Conservation (phyloP, 2,329 filamentous ascomycete genomes). For the Penicillium sp. region DNA sequence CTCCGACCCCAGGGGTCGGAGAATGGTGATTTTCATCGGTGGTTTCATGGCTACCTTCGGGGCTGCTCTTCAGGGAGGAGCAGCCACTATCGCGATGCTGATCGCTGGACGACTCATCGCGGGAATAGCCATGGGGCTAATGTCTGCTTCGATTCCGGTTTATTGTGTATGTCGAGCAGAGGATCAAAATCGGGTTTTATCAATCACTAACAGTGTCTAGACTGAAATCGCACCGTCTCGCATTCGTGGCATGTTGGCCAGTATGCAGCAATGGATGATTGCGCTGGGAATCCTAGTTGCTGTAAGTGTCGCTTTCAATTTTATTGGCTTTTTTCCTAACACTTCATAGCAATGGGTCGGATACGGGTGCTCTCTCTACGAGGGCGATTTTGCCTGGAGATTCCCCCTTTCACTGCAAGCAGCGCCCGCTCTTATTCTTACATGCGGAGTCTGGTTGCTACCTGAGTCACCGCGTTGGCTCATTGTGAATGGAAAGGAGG, state of each 20-base stretch:
- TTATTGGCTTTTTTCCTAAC: constrained; percentile 12
- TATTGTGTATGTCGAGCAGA: constrained; percentile 35
- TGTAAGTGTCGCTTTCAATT: constrained; percentile 21
- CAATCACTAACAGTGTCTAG: constrained; percentile 8
- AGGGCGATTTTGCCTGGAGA: constrained; percentile 31
- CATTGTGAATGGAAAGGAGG: constrained; percentile 34
- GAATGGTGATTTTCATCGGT: constrained; percentile 32
- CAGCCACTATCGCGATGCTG: constrained; percentile 40
- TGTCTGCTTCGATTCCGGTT: constrained; percentile 45
- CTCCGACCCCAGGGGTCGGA: constrained; percentile 32
- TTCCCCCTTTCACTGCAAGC: constrained; percentile 34
- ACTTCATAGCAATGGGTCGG: constrained; percentile 43
- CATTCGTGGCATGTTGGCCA: constrained; percentile 38
- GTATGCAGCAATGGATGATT: constrained; percentile 45
- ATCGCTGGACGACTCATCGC: constrained; percentile 49
- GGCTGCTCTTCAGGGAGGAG: constrained; percentile 34
- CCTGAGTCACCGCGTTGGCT: constrained; percentile 36
- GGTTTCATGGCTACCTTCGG: constrained; percentile 31
- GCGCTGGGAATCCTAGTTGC: constrained; percentile 42
- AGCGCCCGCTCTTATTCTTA: constrained; percentile 39
- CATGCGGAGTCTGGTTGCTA: constrained; percentile 30
- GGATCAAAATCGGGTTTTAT: neutral
- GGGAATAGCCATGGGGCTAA: constrained; percentile 46
- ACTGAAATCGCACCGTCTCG: constrained; percentile 39
- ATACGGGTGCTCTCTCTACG: constrained; percentile 41